Percentiles rank a stretch among this genome's conserved stretches.
Evolutionary conservation across 495 filamentous ascomycete genomes (phyloP).

Genomic region (Xylaria sp.): DNA sequence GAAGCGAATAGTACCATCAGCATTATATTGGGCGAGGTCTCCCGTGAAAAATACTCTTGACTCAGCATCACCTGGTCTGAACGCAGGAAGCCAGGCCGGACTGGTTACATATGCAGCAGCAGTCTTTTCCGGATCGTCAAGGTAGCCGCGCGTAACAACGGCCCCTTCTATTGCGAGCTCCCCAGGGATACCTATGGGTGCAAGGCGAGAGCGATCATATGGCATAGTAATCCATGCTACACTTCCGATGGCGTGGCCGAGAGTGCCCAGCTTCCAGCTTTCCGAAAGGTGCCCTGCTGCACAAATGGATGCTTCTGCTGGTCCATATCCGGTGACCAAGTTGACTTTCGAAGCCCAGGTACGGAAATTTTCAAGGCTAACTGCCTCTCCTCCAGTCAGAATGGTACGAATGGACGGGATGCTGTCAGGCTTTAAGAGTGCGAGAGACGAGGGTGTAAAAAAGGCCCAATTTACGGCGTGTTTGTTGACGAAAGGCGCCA

Average conservation of each 20-base stretch:
- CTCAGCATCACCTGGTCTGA: not conserved
- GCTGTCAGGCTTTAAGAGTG: not conserved
- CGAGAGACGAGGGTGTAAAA: slow-evolving; percentile 12
- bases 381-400: slow-evolving; percentile 19
- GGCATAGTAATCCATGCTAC: slow-evolving; percentile 59
- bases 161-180: slow-evolving; percentile 48
- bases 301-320: slow-evolving; percentile 8
- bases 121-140: slow-evolving; percentile 42
- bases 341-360: slow-evolving; percentile 15
- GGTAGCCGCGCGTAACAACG: slow-evolving; percentile 43
- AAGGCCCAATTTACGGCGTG: slow-evolving; percentile 15
- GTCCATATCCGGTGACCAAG: slow-evolving; percentile 14
- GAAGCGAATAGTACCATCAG: slow-evolving; percentile 19
- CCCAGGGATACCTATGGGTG: slow-evolving; percentile 49
- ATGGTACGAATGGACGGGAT: slow-evolving; percentile 16
- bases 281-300: slow-evolving; percentile 29
- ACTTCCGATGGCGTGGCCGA: slow-evolving; percentile 41
- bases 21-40: slow-evolving; percentile 45
- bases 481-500: slow-evolving; percentile 5
- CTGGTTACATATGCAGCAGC: slow-evolving; percentile 41
- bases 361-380: not conserved
- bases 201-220: slow-evolving; percentile 53
- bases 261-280: slow-evolving; percentile 43
- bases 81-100: slow-evolving; percentile 46
- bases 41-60: slow-evolving; percentile 56